Base-by-base conservation (phyloP, 768 basidiomycete genomes). In the Amanita muscaria region DNA sequence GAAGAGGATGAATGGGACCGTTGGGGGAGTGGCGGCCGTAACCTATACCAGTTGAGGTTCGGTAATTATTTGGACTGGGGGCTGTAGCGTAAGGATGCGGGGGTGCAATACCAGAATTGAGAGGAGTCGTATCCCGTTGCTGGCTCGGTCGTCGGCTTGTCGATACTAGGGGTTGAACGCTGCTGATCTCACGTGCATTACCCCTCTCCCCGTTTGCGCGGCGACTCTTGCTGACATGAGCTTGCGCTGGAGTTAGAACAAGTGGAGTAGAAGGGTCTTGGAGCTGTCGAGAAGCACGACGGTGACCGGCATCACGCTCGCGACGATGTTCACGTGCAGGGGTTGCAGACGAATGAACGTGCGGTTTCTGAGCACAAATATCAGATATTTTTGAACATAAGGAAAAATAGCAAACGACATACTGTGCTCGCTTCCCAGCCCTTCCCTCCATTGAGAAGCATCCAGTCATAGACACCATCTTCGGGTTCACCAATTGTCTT, bases 381-480 rank as follows among this genome's bases (percentile, higher is more conserved):
- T n/a, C 35, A 16, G 32, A 31, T 11, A 4, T 10, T 27, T 11
- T 11, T 8, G 34, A 5, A 2, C 14, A 18, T 40, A 16, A 9
- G 27, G n/a, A 25, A 42, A 47, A 52, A 42, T 42, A 36, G 16
- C 40, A 40, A n/a, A n/a, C n/a, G 24, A 75, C 85, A 53, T 62
- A 91, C 91, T 57, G 77, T 80, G 48, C 79, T 72, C 30, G 83
- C 85, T 72, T 97, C 91, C 92, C 93, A 96, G 33, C 93, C 94
- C 64, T 93, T 93, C 51, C 93, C 92, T 40, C 76, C 75, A 62
- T 96, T 93, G 51, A 98, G 70, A 33, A 88, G 58, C 88, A 93
- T 96, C 94, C 94, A 98, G 56, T 98, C 94, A 56, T 87, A 98
- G 9, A 91, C 66, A 14, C 87, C 84, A 61, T 98, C 94, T 52